Percentiles rank a stretch among this genome's conserved stretches.
Evolutionary conservation across 108 stramenopile genomes (phyloP).

Genomic region (Mayamaea pseudoterrestris): DNA sequence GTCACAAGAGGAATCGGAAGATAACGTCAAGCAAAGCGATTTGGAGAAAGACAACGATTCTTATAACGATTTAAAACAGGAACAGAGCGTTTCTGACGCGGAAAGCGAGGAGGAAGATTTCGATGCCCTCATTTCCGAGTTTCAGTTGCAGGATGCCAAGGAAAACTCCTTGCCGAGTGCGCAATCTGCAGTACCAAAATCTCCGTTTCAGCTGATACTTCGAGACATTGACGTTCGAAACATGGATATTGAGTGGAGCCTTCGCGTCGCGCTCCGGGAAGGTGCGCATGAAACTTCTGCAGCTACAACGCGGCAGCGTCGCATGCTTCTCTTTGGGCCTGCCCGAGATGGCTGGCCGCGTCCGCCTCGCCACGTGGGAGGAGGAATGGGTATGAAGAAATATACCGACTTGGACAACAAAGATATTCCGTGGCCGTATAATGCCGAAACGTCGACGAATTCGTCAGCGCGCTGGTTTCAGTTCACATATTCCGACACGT

Average conservation of each 20-base stretch:
- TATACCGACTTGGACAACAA: slow-evolving; percentile 15
- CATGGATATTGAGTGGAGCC: slow-evolving; percentile 45
- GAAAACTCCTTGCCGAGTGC: slow-evolving; percentile 5
- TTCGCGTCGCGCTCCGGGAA: slow-evolving; percentile 38
- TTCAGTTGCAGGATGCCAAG: slow-evolving; percentile 25
- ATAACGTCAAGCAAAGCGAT: background rate
- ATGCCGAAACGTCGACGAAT: background rate
- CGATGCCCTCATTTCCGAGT: slow-evolving; percentile 39
- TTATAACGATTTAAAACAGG: no score
- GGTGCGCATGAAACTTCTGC: slow-evolving; percentile 9
- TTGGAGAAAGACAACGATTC: background rate
- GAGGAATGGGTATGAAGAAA: slow-evolving; percentile 53
- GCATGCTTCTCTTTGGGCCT: slow-evolving; percentile 50
- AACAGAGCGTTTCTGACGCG: background rate
- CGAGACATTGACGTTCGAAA: slow-evolving; percentile 30
- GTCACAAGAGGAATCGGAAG: background rate
- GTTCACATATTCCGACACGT: slow-evolving; percentile 52
- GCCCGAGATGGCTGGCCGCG: slow-evolving; percentile 35
- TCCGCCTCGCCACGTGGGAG: slow-evolving; percentile 65
- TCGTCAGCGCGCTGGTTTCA: slow-evolving; percentile 33
- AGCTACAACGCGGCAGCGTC: slow-evolving; percentile 10
- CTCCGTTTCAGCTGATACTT: slow-evolving; percentile 1
- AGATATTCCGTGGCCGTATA: slow-evolving; percentile 59
- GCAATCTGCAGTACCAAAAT: slow-evolving; percentile 3
- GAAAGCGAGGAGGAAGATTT: slow-evolving; percentile 24